Percentiles rank a stretch among this genome's conserved stretches.
These are phyloP conservation scores for Curvularia sp. DNA, from an alignment of 2,329 filamentous ascomycete genomes.

Conservation along the genomic window DNA sequence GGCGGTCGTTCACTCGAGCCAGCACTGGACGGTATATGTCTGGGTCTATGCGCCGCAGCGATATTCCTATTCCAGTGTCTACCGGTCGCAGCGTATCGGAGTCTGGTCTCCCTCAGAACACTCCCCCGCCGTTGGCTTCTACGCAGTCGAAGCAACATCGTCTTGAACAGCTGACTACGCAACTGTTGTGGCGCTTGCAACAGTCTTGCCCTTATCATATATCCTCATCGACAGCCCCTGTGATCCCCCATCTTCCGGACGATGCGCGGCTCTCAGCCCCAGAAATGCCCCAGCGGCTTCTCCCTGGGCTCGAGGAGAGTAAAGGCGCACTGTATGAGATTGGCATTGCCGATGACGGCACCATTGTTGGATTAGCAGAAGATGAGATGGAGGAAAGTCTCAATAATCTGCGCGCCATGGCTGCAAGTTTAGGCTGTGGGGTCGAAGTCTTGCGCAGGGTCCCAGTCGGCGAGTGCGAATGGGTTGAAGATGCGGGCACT, in stretches of 20 bases:
- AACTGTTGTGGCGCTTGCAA: constrained; percentile 91
- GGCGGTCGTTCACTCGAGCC: constrained; percentile 74
- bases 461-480: constrained; percentile 84
- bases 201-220: constrained; percentile 93
- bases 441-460: constrained; percentile 84
- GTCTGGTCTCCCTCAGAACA: constrained; percentile 37
- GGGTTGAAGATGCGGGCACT: constrained; percentile 60
- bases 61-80: constrained; percentile 39
- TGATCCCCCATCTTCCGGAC: constrained; percentile 78
- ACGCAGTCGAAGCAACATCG: constrained; percentile 80
- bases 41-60: constrained; percentile 59
- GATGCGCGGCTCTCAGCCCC: constrained; percentile 66
- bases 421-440: constrained; percentile 85
- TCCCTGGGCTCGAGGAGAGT: constrained; percentile 87
- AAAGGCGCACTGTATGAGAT: constrained; percentile 95
- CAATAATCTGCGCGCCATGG: constrained; percentile 85
- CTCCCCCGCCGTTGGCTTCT: constrained; percentile 58
- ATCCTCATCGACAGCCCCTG: constrained; percentile 75
- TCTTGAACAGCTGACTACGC: constrained; percentile 90
- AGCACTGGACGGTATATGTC: constrained; percentile 68
- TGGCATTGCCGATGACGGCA: constrained; percentile 93
- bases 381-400: constrained; percentile 95
- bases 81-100: constrained; percentile 43
- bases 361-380: constrained; percentile 82
- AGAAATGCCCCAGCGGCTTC: constrained; percentile 61